phyloP scores from a whole-genome alignment of 495 filamentous ascomycete genomes.

The Penicillium samsonianum region DNA sequence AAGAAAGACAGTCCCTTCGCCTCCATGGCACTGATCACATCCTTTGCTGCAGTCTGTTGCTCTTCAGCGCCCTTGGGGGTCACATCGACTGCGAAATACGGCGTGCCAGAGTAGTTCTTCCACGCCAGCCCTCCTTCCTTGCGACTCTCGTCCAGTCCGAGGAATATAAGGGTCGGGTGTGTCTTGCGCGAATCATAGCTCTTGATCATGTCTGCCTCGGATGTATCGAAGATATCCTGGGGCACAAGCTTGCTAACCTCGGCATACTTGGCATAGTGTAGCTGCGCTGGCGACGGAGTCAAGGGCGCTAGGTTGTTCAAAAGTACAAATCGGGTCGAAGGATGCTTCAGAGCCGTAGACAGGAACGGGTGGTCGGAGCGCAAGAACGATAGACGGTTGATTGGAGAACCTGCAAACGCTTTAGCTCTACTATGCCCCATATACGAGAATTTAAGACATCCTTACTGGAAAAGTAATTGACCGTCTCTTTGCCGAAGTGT shows the following conservation, averaged over 20 bases:
- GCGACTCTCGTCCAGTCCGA: slow-evolving; percentile 76
- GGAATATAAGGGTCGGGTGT: slow-evolving; percentile 73
- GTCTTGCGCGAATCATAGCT: slow-evolving; percentile 71
- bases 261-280: slow-evolving; percentile 63
- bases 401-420: slow-evolving; percentile 57
- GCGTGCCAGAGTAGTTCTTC: slow-evolving; percentile 69
- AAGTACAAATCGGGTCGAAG: slow-evolving; percentile 69
- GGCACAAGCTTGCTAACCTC: slow-evolving; percentile 72
- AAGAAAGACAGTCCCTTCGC: slow-evolving; percentile 60
- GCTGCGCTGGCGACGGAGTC: slow-evolving; percentile 52
- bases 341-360: slow-evolving; percentile 70
- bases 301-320: slow-evolving; percentile 80
- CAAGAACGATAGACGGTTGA: slow-evolving; percentile 84
- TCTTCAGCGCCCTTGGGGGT: slow-evolving; percentile 65
- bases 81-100: slow-evolving; percentile 88
- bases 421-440: slow-evolving; percentile 17
- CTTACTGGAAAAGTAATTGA: slow-evolving; percentile 91
- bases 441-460: not conserved
- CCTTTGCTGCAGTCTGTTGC: slow-evolving; percentile 46
- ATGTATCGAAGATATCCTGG: slow-evolving; percentile 64
- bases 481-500: slow-evolving; percentile 86
- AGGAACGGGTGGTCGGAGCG: slow-evolving; percentile 79
- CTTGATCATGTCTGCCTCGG: slow-evolving; percentile 71
- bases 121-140: slow-evolving; percentile 52
- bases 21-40: slow-evolving; percentile 58